Conservation (phyloP, 2,329 filamentous ascomycete species). For the Dryadomyces quercus-mongolicae region DNA sequence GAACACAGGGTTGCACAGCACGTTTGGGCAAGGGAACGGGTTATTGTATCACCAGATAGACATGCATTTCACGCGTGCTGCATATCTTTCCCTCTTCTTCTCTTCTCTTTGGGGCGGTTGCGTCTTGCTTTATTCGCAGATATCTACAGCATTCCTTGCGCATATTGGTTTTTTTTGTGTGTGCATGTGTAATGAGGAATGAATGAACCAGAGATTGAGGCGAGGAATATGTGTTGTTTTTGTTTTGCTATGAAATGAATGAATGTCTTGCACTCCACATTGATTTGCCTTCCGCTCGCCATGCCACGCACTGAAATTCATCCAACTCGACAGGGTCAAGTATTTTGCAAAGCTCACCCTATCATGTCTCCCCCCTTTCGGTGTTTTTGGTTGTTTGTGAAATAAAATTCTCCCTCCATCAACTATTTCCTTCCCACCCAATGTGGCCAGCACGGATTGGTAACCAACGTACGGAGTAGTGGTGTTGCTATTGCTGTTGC, state of each 20-base stretch:
- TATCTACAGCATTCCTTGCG: no score
- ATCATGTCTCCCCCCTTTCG: not conserved
- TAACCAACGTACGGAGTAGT: conserved; percentile 2
- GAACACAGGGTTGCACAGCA: no score
- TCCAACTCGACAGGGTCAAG: not conserved
- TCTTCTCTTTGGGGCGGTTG: not conserved
- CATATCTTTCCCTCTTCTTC: not conserved
- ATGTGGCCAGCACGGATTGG: not conserved
- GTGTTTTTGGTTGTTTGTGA: not conserved
- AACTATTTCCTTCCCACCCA: not conserved
- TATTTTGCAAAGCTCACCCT: not conserved
- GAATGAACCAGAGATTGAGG: no score
- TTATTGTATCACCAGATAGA: not conserved
- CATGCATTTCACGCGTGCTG: not conserved
- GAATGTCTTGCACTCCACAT: not conserved
- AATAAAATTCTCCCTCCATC: not conserved
- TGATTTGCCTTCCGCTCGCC: not conserved
- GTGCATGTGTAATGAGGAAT: no score
- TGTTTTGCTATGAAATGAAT: not conserved
- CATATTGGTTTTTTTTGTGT: no score
- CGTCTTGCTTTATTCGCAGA: no score
- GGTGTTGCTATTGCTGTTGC: conserved; percentile 1
- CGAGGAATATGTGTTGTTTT: not conserved
- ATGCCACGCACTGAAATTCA: not conserved
- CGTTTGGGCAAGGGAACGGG: not conserved